Conservation (phyloP, 1,284 basidiomycete genomes). For the Vanrija humicola region DNA sequence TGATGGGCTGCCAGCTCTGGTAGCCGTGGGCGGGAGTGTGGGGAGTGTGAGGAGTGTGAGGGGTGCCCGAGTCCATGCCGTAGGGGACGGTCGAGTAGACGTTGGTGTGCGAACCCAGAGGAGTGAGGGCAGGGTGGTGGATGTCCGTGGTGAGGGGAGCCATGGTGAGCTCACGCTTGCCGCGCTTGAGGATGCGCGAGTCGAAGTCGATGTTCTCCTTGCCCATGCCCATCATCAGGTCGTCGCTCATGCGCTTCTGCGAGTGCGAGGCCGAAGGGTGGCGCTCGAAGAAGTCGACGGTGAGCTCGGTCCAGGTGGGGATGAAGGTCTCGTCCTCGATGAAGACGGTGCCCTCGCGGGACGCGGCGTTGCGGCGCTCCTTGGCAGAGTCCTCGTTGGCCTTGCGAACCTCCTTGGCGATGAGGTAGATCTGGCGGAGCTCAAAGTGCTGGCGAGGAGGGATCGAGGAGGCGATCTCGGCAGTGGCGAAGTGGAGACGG, state of each 20-base stretch:
- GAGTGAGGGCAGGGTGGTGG: conserved; percentile 7
- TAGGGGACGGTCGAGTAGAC: conserved; percentile 17
- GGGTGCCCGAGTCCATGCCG: conserved; percentile 3
- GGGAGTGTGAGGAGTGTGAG: conserved; percentile 6
- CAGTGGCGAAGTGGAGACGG: conserved; percentile 52
- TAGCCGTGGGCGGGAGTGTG: conserved; percentile 9
- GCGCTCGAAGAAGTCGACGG: conserved; percentile 22
- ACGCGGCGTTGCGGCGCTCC: conserved; percentile 4
- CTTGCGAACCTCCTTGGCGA: conserved; percentile 48
- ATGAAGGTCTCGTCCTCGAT: not conserved
- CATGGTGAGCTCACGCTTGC: conserved; percentile 5
- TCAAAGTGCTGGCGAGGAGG: conserved; percentile 50
- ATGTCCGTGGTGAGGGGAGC: conserved; percentile 3
- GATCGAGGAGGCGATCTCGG: conserved; percentile 52
- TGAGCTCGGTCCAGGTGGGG: conserved; percentile 13
- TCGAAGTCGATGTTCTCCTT: conserved; percentile 19
- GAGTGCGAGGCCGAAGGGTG: conserved; percentile 19
- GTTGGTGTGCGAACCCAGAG: conserved; percentile 16
- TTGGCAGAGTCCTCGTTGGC: conserved; percentile 17
- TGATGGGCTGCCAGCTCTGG: conserved; percentile 7
- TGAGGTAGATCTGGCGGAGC: conserved; percentile 53
- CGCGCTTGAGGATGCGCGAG: conserved; percentile 13
- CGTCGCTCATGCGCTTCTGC: conserved; percentile 10
- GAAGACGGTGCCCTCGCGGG: not conserved
- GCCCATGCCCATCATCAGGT: conserved; percentile 4